phyloP scores from a whole-genome alignment of 306 rosid genomes.

The Alnus glutinosa region DNA sequence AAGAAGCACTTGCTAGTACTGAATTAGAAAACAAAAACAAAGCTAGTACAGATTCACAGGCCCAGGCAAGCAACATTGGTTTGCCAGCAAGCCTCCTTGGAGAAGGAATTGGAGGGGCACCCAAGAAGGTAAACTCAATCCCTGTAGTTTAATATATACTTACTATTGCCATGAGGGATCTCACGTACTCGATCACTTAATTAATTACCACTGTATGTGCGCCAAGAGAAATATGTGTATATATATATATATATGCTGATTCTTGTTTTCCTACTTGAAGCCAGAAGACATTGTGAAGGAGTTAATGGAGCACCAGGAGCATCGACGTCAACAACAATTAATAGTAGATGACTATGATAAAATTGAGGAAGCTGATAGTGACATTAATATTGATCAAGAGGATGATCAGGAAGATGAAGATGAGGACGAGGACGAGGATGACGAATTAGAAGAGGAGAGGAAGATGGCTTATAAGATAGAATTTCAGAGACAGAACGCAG shows the following conservation, averaged over 20 bases:
- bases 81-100: constrained; percentile 24
- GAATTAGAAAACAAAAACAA: constrained; percentile 18
- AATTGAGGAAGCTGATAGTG: constrained; percentile 33
- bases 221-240: background rate
- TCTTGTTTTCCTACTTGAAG: constrained; percentile 39
- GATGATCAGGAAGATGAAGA: constrained; percentile 32
- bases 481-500: constrained; percentile 36
- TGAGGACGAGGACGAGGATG: constrained; percentile 18
- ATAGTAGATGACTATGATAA: constrained; percentile 29
- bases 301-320: constrained; percentile 41
- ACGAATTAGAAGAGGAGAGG: constrained; percentile 17
- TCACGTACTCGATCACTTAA: too few relatives aligned
- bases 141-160: background rate
- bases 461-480: constrained; percentile 36
- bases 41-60: background rate
- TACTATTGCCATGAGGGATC: background rate
- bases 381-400: constrained; percentile 21
- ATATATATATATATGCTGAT: constrained; percentile 24
- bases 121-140: constrained; percentile 41
- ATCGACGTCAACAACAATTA: constrained; percentile 18
- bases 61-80: constrained; percentile 10
- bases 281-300: constrained; percentile 61
- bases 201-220: background rate
- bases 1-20: background rate
- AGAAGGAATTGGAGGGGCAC: constrained; percentile 31